A percentile compares a stretch with the other conserved stretches of the same genome.
Conservation (phyloP, 2,329 filamentous ascomycete genomes). For the Cryphonectria carpinicola region DNA sequence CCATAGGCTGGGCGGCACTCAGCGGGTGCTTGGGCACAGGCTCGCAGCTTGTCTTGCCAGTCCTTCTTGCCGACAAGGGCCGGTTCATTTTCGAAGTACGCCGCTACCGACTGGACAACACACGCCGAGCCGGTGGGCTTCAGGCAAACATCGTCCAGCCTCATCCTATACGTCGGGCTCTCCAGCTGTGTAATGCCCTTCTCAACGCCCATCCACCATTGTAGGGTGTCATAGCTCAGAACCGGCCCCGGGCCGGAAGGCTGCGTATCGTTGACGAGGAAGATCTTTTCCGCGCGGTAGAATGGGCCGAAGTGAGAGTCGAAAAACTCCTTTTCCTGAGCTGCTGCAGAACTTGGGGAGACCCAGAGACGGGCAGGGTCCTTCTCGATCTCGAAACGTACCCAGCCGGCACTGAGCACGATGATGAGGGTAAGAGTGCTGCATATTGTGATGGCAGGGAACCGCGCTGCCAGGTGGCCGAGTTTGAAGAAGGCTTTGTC, state of each 20-base stretch:
- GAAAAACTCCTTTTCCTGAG: slow-evolving; percentile 92
- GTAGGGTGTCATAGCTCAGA: slow-evolving; percentile 82
- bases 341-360: slow-evolving; percentile 88
- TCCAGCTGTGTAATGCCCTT: slow-evolving; percentile 73
- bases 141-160: slow-evolving; percentile 85
- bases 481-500: slow-evolving; percentile 80
- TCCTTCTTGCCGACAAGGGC: slow-evolving; percentile 61
- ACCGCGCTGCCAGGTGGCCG: slow-evolving; percentile 79
- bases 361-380: slow-evolving; percentile 95
- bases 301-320: slow-evolving; percentile 94
- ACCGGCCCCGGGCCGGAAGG: slow-evolving; percentile 71
- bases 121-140: slow-evolving; percentile 90
- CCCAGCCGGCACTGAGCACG: slow-evolving; percentile 84
- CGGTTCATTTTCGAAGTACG: slow-evolving; percentile 78
- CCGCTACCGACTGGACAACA: slow-evolving; percentile 89
- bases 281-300: slow-evolving; percentile 90
- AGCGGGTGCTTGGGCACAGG: slow-evolving; percentile 80
- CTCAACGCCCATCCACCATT: slow-evolving; percentile 95
- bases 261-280: slow-evolving; percentile 85
- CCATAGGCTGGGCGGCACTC: slow-evolving; percentile 86
- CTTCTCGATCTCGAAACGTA: slow-evolving; percentile 85
- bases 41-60: slow-evolving; percentile 74
- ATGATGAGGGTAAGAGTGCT: slow-evolving; percentile 75
- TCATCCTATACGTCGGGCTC: slow-evolving; percentile 68
- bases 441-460: slow-evolving; percentile 81